Conservation (phyloP, 2,329 filamentous ascomycete species). For the Calonectria montana region DNA sequence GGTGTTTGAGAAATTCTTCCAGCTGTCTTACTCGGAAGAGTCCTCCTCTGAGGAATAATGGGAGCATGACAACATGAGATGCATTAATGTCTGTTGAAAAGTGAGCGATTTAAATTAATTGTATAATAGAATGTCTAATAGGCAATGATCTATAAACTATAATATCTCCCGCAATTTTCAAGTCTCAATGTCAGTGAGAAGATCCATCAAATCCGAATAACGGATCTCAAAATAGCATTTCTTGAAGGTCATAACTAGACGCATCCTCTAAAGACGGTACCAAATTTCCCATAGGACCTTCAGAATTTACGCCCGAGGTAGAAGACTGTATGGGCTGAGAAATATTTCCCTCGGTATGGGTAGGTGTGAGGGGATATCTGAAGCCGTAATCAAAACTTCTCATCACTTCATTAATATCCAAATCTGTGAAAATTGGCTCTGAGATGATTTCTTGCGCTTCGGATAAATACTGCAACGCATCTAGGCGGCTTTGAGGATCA, state of each 20-base stretch:
- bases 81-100: background rate
- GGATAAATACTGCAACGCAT: background rate
- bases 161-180: background rate
- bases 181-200: background rate
- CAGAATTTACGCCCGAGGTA: background rate
- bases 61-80: background rate
- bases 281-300: background rate
- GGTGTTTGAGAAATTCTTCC: constrained; percentile 6
- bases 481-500: background rate
- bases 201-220: background rate
- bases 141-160: background rate
- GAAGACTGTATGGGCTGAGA: background rate
- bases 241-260: background rate
- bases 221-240: background rate
- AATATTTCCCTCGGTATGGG: background rate
- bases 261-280: background rate
- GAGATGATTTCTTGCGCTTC: background rate
- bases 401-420: constrained; percentile 12
- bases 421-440: background rate
- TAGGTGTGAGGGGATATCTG: background rate
- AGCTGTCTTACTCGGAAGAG: background rate
- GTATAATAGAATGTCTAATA: background rate
- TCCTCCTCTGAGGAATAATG: background rate
- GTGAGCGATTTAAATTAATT: background rate
- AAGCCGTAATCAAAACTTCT: constrained; percentile 5